phyloP scores from a whole-genome alignment of 306 rosid genomes.

The Ormosia semicastrata region DNA sequence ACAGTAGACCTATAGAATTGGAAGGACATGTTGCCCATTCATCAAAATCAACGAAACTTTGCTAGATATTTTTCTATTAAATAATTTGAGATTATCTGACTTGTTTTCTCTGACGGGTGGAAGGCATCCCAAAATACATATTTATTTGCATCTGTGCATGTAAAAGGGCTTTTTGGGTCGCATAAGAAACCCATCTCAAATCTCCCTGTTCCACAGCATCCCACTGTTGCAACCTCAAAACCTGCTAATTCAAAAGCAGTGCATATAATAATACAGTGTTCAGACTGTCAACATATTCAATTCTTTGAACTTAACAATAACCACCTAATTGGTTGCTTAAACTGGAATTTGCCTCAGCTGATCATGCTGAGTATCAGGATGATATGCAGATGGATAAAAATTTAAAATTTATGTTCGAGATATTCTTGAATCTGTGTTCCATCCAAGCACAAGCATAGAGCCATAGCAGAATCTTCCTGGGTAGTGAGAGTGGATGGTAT shows the following conservation, averaged over 20 bases:
- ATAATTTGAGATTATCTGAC: slow-evolving; percentile 22
- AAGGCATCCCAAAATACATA: slow-evolving; percentile 62
- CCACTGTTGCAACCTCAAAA: slow-evolving; percentile 33
- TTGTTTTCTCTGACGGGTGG: slow-evolving; percentile 50
- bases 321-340: too few species aligned
- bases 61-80: slow-evolving; percentile 17
- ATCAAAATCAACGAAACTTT: slow-evolving; percentile 21
- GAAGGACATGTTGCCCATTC: neutral
- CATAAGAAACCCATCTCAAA: slow-evolving; percentile 40
- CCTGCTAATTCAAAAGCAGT: slow-evolving; percentile 25
- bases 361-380: too few species aligned
- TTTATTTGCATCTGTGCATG: slow-evolving; percentile 41
- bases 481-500: too few species aligned
- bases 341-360: too few species aligned
- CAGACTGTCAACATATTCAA: neutral
- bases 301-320: too few species aligned
- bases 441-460: too few species aligned
- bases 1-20: neutral
- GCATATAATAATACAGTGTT: neutral
- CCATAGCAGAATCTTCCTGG: too few species aligned
- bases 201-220: slow-evolving; percentile 52
- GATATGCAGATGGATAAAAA: too few species aligned
- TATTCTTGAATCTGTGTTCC: too few species aligned
- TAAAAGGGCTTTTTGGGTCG: slow-evolving; percentile 28
- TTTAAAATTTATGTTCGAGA: too few species aligned